Conservation (phyloP, 495 filamentous ascomycete species). For the Penicilliopsis zonata region DNA sequence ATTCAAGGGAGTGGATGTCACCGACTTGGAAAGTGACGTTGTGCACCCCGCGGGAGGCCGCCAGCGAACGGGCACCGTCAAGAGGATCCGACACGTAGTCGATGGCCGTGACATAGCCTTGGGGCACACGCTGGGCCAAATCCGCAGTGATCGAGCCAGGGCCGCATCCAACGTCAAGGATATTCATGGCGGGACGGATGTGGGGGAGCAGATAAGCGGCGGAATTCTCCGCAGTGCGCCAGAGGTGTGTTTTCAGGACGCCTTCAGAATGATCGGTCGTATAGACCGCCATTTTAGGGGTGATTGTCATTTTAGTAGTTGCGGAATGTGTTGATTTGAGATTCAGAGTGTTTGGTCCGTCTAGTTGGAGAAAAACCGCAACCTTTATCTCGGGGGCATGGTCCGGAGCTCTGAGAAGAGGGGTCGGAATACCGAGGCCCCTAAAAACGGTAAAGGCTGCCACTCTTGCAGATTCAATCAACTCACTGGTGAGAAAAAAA, state of each 20-base stretch:
- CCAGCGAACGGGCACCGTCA: constrained; percentile 23
- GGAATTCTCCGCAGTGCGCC: constrained; percentile 40
- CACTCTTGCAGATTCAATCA: no score
- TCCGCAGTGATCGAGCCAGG: constrained; percentile 46
- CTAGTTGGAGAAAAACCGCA: no score
- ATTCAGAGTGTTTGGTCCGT: no score
- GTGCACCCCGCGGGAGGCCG: constrained; percentile 22
- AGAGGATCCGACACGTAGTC: constrained; percentile 31
- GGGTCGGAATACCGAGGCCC: no score
- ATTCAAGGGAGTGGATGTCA: constrained; percentile 33
- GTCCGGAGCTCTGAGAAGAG: no score
- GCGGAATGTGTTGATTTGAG: background rate
- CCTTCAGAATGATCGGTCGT: constrained; percentile 37
- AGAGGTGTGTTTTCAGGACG: constrained; percentile 36
- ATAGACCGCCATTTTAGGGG: constrained; percentile 27
- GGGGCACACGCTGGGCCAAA: constrained; percentile 32
- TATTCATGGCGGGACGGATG: constrained; percentile 27
- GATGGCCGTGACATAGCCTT: constrained; percentile 35
- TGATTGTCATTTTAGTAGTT: background rate
- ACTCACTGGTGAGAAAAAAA: no score
- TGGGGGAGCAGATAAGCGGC: constrained; percentile 38
- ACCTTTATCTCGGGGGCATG: no score
- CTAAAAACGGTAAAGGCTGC: no score
- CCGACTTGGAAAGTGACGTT: constrained; percentile 37
- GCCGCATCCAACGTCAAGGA: constrained; percentile 50